These are phyloP conservation scores for Eurotiales sp. DNA, from an alignment of 2,329 filamentous ascomycete genomes.

Conservation along the genomic window DNA sequence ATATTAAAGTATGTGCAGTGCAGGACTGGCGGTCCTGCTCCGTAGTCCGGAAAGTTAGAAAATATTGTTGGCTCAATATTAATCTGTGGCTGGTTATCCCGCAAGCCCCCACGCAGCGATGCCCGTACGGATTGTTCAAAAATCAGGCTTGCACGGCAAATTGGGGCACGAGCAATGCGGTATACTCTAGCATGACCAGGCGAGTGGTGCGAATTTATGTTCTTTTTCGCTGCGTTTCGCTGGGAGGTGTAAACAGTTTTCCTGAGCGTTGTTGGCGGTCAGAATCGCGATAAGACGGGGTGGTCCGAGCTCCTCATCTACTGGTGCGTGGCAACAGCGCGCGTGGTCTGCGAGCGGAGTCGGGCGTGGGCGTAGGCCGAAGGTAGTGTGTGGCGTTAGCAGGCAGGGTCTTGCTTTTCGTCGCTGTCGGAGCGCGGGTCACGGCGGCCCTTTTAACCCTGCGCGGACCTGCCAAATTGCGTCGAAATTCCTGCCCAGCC, in stretches of 20 bases:
- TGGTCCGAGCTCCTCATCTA: conserved; percentile 2
- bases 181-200: not conserved
- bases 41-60: no score
- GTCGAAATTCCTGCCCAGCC: conserved; percentile 10
- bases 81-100: not conserved
- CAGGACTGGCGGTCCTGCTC: no score
- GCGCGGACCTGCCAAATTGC: conserved; percentile 17
- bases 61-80: not conserved
- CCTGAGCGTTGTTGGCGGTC: not conserved
- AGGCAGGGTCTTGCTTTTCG: conserved; percentile 2
- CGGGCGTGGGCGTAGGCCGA: not conserved
- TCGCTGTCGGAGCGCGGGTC: conserved; percentile 16
- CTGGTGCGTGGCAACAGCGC: conserved; percentile 3
- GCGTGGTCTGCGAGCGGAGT: not conserved
- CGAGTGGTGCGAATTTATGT: not conserved
- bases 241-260: not conserved
- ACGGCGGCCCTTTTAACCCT: conserved; percentile 36
- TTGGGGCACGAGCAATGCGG: no score
- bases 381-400: conserved; percentile 1
- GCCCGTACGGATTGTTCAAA: not conserved
- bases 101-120: not conserved
- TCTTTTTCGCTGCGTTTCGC: not conserved
- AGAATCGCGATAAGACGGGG: not conserved
- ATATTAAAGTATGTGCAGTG: not conserved
- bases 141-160: not conserved